These are phyloP conservation scores for Croton setiger DNA, from an alignment of 441 rosid species.

Conservation along the genomic window DNA sequence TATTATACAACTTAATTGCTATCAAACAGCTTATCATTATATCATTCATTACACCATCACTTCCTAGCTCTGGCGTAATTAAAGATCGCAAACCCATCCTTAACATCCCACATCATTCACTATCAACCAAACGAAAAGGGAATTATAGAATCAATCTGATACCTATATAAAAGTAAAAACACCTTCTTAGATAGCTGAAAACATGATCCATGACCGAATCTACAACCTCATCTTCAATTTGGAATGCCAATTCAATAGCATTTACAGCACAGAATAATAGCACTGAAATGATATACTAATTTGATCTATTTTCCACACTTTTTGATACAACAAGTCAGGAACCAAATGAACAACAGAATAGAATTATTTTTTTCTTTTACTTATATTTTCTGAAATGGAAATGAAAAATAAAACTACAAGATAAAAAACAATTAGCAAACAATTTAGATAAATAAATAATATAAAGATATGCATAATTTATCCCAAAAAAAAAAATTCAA, in stretches of 20 bases:
- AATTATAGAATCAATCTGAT: background rate
- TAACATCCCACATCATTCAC: background rate
- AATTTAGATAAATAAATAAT: background rate
- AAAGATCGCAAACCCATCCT: background rate
- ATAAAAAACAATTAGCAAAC: background rate
- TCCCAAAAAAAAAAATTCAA: background rate
- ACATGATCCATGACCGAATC: constrained; percentile 5
- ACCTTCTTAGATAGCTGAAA: background rate
- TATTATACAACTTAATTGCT: constrained; percentile 4
- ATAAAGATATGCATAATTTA: background rate
- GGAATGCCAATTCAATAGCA: background rate
- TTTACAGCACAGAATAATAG: background rate
- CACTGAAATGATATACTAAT: background rate
- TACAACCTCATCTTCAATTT: background rate
- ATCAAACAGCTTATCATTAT: background rate
- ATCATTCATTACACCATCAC: background rate
- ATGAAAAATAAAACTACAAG: background rate
- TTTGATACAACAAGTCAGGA: background rate
- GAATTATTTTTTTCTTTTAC: background rate
- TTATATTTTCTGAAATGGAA: background rate
- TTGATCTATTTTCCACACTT: constrained; percentile 4
- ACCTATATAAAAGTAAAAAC: background rate
- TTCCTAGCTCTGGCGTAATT: constrained; percentile 1
- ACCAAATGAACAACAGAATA: too few species aligned
- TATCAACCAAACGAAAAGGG: background rate